Percentiles rank a stretch among this genome's conserved stretches.
phyloP scores from a whole-genome alignment of 805 yeast genomes.

The Pichia paraexigua region DNA sequence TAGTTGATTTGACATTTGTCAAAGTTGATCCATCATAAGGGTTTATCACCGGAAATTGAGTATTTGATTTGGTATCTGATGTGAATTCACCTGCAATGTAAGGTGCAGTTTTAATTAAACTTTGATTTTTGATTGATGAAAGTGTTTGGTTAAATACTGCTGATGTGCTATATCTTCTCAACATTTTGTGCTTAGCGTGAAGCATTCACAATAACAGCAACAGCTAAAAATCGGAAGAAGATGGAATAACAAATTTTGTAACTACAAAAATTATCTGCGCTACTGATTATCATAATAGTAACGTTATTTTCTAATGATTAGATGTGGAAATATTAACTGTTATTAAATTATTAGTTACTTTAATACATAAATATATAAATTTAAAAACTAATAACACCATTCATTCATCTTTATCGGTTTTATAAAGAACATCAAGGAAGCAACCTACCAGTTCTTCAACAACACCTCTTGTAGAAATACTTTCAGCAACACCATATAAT shows the following conservation, averaged over 20 bases:
- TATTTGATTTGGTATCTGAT: constrained; percentile 25
- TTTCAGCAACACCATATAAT: constrained; percentile 92
- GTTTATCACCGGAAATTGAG: constrained; percentile 54
- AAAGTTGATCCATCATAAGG: constrained; percentile 56
- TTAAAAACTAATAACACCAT: not conserved
- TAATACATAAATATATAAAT: not conserved
- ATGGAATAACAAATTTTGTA: not conserved
- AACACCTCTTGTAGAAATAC: constrained; percentile 73
- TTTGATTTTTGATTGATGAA: constrained; percentile 31
- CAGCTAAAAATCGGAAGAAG: not conserved
- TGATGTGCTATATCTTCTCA: not conserved
- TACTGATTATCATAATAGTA: too few relatives aligned
- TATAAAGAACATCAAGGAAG: constrained; percentile 75
- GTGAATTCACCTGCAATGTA: constrained; percentile 64
- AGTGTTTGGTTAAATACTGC: constrained; percentile 7
- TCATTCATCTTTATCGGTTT: constrained; percentile 25
- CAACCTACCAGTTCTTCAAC: constrained; percentile 74
- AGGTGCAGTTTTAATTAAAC: constrained; percentile 47
- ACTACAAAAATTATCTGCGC: not conserved
- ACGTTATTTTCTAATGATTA: too few relatives aligned
- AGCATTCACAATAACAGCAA: not conserved
- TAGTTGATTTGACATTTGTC: constrained; percentile 47
- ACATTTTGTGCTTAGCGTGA: not conserved
- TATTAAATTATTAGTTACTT: too few relatives aligned
- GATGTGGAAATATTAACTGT: too few relatives aligned